Evolutionary conservation across 2,329 filamentous ascomycete genomes (phyloP).

Genomic region (Onygenales sp.): DNA sequence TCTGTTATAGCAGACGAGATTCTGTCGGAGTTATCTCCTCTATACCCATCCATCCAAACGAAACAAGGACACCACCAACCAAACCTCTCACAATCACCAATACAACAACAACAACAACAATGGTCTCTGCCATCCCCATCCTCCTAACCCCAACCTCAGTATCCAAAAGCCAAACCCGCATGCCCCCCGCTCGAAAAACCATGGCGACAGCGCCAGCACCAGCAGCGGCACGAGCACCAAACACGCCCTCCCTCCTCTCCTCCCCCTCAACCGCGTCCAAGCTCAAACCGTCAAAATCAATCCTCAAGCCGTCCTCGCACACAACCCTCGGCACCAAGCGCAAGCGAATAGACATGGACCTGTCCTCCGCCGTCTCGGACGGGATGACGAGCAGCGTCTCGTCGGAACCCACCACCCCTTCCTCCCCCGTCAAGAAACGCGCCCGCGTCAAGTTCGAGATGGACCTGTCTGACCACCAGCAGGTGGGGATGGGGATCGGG

Average conservation of each 20-base stretch:
- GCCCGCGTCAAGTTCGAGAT: constrained; percentile 34
- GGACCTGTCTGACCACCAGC: constrained; percentile 20
- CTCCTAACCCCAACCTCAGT: background rate
- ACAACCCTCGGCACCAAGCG: constrained; percentile 23
- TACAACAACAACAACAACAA: background rate
- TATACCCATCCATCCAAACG: too few relatives aligned
- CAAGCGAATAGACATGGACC: constrained; percentile 27
- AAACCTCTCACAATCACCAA: background rate
- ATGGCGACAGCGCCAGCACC: background rate
- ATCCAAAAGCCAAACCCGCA: background rate
- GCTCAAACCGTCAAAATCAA: constrained; percentile 26
- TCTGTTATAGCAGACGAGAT: too few relatives aligned
- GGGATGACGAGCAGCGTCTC: background rate
- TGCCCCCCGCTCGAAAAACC: background rate
- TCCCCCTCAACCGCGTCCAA: constrained; percentile 25
- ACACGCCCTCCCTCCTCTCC: constrained; percentile 4
- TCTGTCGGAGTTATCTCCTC: too few relatives aligned
- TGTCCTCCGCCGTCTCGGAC: constrained; percentile 22
- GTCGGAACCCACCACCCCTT: constrained; percentile 13
- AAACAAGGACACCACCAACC: too few relatives aligned
- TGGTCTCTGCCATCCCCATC: constrained; percentile 11
- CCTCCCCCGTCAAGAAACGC: constrained; percentile 23
- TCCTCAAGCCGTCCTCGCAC: constrained; percentile 12
- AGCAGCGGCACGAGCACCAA: background rate
- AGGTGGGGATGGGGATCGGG: background rate